Percentiles rank a stretch among this genome's conserved stretches.
These are phyloP conservation scores for Saturnispora hagleri DNA, from an alignment of 805 yeast genomes.

Conservation along the genomic window DNA sequence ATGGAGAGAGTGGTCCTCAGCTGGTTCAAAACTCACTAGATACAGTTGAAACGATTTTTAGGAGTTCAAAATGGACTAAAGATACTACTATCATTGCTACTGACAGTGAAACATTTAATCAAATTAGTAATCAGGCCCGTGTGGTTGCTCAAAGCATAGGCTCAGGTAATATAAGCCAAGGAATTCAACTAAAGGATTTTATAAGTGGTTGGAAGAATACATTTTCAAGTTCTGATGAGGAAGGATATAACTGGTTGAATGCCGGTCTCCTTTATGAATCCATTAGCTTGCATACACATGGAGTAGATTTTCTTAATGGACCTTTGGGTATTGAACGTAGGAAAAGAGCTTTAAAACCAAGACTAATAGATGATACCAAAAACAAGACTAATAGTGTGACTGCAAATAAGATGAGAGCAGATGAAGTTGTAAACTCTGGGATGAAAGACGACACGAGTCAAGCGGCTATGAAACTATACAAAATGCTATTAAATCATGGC, in stretches of 20 bases:
- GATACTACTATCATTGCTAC: conserved; percentile 40
- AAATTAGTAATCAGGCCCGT: conserved; percentile 53
- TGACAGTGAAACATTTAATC: conserved; percentile 56
- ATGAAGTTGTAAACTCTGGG: conserved; percentile 41
- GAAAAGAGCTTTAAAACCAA: conserved; percentile 26
- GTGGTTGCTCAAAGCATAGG: conserved; percentile 53
- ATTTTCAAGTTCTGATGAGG: conserved; percentile 18
- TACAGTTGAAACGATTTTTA: conserved; percentile 39
- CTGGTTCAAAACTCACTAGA: conserved; percentile 37
- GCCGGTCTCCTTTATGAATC: conserved; percentile 45
- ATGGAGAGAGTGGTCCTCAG: conserved; percentile 48
- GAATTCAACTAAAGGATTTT: conserved; percentile 42
- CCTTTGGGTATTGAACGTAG: conserved; percentile 57
- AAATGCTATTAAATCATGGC: conserved; percentile 19
- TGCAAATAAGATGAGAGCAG: conserved; percentile 46
- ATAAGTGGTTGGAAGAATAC: conserved; percentile 31
- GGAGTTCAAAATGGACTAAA: conserved; percentile 29
- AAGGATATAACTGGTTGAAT: conserved; percentile 45
- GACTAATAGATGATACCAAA: conserved; percentile 35
- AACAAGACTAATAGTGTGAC: conserved; percentile 32
- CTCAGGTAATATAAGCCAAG: conserved; percentile 46
- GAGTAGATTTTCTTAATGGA: conserved; percentile 58
- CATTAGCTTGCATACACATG: conserved; percentile 38
- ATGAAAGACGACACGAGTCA: conserved; percentile 50
- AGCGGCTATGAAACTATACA: conserved; percentile 48